phyloP scores from a whole-genome alignment of 208 protist species.

The Acanthamoeba pearcei region DNA sequence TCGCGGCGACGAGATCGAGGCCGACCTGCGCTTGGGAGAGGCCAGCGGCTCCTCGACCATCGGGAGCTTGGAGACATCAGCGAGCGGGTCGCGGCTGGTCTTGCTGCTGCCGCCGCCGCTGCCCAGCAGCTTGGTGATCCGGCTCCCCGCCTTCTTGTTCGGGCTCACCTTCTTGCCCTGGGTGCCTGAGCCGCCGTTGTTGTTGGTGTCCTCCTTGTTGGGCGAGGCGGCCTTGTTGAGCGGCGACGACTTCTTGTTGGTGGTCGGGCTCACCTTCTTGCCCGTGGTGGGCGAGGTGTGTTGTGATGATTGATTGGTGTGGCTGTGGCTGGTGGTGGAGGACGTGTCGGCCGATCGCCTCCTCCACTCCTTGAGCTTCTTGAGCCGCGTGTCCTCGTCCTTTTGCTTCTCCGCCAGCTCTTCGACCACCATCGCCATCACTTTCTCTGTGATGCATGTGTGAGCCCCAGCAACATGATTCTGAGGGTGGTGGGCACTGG shows the following conservation, averaged over 20 bases:
- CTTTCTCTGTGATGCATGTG: background rate
- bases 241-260: no score
- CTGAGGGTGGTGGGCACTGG: background rate
- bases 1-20: background rate
- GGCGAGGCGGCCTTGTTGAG: background rate
- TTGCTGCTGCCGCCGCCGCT: background rate
- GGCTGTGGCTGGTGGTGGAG: no score
- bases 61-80: no score
- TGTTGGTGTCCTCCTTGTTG: background rate
- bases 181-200: background rate
- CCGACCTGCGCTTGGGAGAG: background rate
- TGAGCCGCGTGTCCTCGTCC: background rate
- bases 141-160: background rate
- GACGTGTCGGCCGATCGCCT: background rate
- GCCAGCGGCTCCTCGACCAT: background rate
- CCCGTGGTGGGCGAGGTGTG: no score
- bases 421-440: background rate
- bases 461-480: background rate
- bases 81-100: background rate
- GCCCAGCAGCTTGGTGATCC: constrained; percentile 5
- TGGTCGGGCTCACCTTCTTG: background rate
- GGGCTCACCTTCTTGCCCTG: background rate
- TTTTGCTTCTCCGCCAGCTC: constrained; percentile 24
- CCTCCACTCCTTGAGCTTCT: background rate
- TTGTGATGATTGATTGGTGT: background rate